These are phyloP conservation scores for Hypoxylon sp. DNA, from an alignment of 2,329 filamentous ascomycete genomes.

Conservation along the genomic window DNA sequence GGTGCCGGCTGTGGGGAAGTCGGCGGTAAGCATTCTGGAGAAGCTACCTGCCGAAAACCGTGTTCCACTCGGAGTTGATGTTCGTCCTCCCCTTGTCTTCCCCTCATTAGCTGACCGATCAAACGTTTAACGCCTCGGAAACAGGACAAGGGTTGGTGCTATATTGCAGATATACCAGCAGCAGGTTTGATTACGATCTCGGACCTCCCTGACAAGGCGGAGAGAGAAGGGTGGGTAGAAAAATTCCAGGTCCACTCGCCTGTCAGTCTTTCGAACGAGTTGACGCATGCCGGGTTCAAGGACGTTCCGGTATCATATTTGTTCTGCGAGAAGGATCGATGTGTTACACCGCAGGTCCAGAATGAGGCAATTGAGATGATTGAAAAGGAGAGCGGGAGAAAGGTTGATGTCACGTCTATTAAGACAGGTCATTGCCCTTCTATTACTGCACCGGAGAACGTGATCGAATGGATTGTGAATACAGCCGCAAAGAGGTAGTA, in stretches of 20 bases:
- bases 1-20: conserved; percentile 45
- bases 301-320: conserved; percentile 58
- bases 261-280: conserved; percentile 51
- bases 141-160: conserved; percentile 50
- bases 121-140: conserved; percentile 8
- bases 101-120: neutral
- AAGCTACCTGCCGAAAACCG: conserved; percentile 19
- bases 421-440: conserved; percentile 54
- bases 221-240: conserved; percentile 30
- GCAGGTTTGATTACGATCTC: conserved; percentile 45
- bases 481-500: conserved; percentile 8
- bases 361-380: conserved; percentile 52
- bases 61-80: conserved; percentile 13
- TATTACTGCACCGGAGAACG: conserved; percentile 46
- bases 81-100: conserved; percentile 13
- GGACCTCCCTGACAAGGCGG: conserved; percentile 45
- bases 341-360: conserved; percentile 53
- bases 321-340: conserved; percentile 54
- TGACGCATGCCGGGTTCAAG: conserved; percentile 58
- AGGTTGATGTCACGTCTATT: conserved; percentile 56
- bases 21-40: conserved; percentile 28
- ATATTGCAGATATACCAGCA: conserved; percentile 31
- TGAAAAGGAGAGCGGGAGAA: conserved; percentile 47
- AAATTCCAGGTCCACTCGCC: conserved; percentile 51
- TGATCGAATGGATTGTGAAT: conserved; percentile 45